phyloP scores from a whole-genome alignment of 768 basidiomycete genomes.

The Serendipita sp. region DNA sequence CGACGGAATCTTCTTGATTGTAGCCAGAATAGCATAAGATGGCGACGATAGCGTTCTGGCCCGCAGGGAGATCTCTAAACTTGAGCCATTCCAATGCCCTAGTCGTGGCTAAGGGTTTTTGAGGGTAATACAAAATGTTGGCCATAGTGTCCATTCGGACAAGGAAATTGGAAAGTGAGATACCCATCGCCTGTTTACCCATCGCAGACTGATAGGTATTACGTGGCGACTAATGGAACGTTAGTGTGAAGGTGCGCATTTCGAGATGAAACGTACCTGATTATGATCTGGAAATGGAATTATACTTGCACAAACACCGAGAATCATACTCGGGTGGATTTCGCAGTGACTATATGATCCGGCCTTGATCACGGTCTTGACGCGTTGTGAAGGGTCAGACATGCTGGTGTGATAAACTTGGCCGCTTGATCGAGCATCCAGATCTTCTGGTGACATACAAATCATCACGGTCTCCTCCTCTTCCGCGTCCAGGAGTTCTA shows the following conservation, averaged over 20 bases:
- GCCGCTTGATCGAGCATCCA: constrained; percentile 54
- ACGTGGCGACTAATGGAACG: constrained; percentile 66
- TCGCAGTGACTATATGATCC: constrained; percentile 99
- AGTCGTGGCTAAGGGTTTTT: constrained; percentile 96
- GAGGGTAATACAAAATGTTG: constrained; percentile 97
- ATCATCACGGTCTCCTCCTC: constrained; percentile 99
- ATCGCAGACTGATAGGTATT: constrained; percentile 56
- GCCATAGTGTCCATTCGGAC: constrained; percentile 99
- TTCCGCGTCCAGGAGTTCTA: constrained; percentile 92
- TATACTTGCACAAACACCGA: constrained; percentile 96
- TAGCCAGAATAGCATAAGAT: constrained; percentile 98
- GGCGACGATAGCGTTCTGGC: constrained; percentile 98
- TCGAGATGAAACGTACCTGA: constrained; percentile 41
- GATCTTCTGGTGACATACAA: constrained; percentile 92
- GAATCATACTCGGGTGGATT: constrained; percentile 98
- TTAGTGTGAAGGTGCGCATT: constrained; percentile 2
- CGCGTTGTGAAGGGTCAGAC: constrained; percentile 72
- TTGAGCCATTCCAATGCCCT: constrained; percentile 99
- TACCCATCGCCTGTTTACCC: constrained; percentile 98
- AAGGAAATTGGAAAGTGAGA: constrained; percentile 94
- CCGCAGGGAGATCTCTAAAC: constrained; percentile 95
- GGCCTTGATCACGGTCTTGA: constrained; percentile 70
- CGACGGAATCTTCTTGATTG: constrained; percentile 99
- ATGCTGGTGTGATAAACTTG: constrained; percentile 43
- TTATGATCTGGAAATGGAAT: constrained; percentile 99